These are phyloP conservation scores for Amaranthus tricolor DNA, from an alignment of 179 eudicot species.

Conservation along the genomic window DNA sequence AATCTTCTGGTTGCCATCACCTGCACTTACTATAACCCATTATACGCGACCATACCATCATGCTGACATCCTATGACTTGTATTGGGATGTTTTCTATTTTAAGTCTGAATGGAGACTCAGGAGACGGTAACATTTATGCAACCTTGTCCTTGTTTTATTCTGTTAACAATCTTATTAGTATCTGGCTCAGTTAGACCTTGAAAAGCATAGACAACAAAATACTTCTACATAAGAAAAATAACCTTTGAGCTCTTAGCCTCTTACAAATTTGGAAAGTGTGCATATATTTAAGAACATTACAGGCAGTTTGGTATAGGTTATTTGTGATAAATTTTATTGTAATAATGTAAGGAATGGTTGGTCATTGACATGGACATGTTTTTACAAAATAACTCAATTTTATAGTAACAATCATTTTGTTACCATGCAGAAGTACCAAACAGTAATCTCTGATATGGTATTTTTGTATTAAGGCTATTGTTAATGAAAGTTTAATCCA, in stretches of 20 bases:
- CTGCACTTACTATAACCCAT: not conserved
- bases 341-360: too few relatives aligned
- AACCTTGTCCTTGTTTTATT: not conserved
- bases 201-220: not conserved
- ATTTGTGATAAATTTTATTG: too few relatives aligned
- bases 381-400: too few relatives aligned
- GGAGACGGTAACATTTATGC: not conserved
- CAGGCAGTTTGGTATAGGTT: too few relatives aligned
- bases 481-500: too few relatives aligned
- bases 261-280: not conserved
- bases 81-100: too few relatives aligned
- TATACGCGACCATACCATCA: not conserved
- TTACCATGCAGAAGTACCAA: too few relatives aligned
- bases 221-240: not conserved
- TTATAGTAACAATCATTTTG: too few relatives aligned
- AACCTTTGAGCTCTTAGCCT: not conserved
- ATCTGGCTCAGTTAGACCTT: not conserved
- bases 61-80: not conserved
- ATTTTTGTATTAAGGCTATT: too few relatives aligned
- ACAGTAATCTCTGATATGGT: too few relatives aligned
- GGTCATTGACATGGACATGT: too few relatives aligned
- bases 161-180: not conserved
- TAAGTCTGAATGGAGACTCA: not conserved
- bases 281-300: too few relatives aligned
- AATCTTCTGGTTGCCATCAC: constrained; percentile 6